Base-by-base conservation (phyloP, 2,329 filamentous ascomycete genomes). In the Colletotrichum eremochloae region DNA sequence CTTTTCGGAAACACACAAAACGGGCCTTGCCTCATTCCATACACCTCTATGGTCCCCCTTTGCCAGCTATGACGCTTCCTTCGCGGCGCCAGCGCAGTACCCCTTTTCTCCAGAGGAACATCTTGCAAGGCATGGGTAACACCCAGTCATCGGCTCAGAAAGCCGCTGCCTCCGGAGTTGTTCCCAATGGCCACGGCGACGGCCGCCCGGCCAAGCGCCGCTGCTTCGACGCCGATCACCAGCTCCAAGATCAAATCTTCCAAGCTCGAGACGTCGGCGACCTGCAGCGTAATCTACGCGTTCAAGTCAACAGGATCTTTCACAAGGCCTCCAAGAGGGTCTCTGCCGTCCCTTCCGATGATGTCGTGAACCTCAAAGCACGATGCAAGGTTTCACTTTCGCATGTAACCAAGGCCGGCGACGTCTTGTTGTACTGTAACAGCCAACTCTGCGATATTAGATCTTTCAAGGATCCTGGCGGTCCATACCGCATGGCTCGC, bases 81-180 rank as follows among this genome's bases (percentile, higher is more conserved):
- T 82, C 80, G 77, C 81, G 82, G 74, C 85, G 82, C 77, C 83
- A 83, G 80, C 84, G 85, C 81, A 84, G 82, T 76, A 81, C 86
- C 68, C 87, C 88, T 72, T 89, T 87, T 79, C 84, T 89, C 72
- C 86, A 88, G 75, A 85, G 87, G 78, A 88, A 86, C 77, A 81
- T 83, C 72, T 81, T 80, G 75, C 83, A 86, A 76, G 77, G 78
- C 71, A 86, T 87, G 84, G 85, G 85, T 63, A 84, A 81, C 76
- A 83, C 83, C 70, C 75, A 82, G 18, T 84, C 83, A 48, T 81
- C 81, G 62, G 76, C 81, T 77, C 81, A 82, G 72, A 81, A 83
- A 74, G 75, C 78, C 70, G 78, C 77, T 69, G 79, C 77, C 63
- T 71, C 72, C 42, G 76, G 79, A 62, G 82, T 83, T 69, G 80